These are phyloP conservation scores for Agaricales sp. DNA, from an alignment of 1,284 basidiomycete genomes.

Conservation along the genomic window DNA sequence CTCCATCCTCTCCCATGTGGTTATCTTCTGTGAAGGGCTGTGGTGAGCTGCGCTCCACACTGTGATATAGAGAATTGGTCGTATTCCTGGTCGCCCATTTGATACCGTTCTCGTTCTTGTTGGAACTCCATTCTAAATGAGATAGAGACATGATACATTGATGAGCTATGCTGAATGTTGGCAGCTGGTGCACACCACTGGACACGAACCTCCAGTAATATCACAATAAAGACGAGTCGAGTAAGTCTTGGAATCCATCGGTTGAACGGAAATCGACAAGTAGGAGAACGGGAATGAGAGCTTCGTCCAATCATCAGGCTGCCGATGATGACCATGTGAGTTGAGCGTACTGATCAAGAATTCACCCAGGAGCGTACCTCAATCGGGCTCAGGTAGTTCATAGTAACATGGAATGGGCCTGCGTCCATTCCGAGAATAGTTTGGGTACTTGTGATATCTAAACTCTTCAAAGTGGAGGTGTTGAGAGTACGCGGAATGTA, in stretches of 20 bases:
- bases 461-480: too few species aligned
- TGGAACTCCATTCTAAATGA: too few species aligned
- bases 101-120: too few species aligned
- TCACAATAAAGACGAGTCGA: constrained; percentile 28
- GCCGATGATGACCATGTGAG: too few species aligned
- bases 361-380: too few species aligned
- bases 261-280: constrained; percentile 22
- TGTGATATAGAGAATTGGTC: constrained; percentile 17
- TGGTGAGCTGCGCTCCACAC: constrained; percentile 16
- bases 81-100: constrained; percentile 20
- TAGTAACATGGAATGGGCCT: constrained; percentile 24
- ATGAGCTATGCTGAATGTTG: too few species aligned
- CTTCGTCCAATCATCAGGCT: constrained; percentile 15
- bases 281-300: constrained; percentile 37
- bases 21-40: constrained; percentile 16
- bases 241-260: constrained; percentile 23
- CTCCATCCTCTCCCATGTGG: constrained; percentile 25
- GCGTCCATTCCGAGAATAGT: constrained; percentile 24
- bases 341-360: too few species aligned
- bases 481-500: too few species aligned
- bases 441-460: constrained; percentile 29
- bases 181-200: not conserved
- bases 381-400: constrained; percentile 30
- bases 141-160: too few species aligned
- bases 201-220: constrained; percentile 19